A percentile compares a stretch with the other conserved stretches of the same genome.
Conservation (phyloP, 495 filamentous ascomycete genomes). For the Aspergillus biplanus region DNA sequence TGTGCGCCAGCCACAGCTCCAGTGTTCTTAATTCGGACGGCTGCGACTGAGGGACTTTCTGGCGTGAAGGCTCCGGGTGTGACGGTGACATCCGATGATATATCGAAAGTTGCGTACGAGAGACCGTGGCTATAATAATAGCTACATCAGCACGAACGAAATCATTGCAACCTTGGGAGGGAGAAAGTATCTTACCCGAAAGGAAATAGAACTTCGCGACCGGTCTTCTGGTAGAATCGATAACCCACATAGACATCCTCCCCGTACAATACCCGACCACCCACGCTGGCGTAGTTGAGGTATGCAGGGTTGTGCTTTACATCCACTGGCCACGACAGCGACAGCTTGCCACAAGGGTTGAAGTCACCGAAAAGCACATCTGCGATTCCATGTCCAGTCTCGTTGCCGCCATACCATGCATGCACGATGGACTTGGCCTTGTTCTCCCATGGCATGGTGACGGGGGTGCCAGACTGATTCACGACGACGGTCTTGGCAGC, state of each 20-base stretch:
- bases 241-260: constrained; percentile 85
- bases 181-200: constrained; percentile 51
- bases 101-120: constrained; percentile 78
- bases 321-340: constrained; percentile 62
- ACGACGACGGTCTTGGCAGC: constrained; percentile 69
- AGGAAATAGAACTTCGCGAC: constrained; percentile 71
- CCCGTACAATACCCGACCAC: constrained; percentile 67
- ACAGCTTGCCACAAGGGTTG: constrained; percentile 75
- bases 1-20: constrained; percentile 62
- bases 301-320: constrained; percentile 75
- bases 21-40: constrained; percentile 53
- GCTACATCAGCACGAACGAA: constrained; percentile 38
- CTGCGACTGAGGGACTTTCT: constrained; percentile 56
- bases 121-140: constrained; percentile 67
- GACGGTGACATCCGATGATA: constrained; percentile 50
- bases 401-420: constrained; percentile 74
- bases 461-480: constrained; percentile 77
- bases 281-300: constrained; percentile 69
- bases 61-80: constrained; percentile 55
- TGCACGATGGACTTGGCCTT: constrained; percentile 66
- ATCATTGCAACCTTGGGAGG: background rate
- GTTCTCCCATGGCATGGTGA: constrained; percentile 78
- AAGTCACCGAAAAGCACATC: constrained; percentile 76
- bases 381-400: constrained; percentile 74
- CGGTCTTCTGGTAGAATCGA: constrained; percentile 73